Conservation (phyloP, 2,329 filamentous ascomycete species). For the Diaporthe destruens region DNA sequence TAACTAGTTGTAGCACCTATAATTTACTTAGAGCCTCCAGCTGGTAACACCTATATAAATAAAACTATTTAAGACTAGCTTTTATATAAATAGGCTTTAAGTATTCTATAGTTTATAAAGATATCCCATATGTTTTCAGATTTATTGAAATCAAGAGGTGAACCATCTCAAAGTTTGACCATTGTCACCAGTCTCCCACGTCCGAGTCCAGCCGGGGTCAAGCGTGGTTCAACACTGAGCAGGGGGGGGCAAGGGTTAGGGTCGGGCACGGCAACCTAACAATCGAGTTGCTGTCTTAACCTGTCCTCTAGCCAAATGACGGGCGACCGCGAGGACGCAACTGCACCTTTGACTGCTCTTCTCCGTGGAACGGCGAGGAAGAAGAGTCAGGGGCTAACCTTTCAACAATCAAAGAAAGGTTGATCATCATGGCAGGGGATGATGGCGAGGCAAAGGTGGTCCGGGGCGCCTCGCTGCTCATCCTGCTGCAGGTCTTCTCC, state of each 20-base stretch:
- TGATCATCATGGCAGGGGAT: constrained; percentile 32
- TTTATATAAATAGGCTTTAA: no score
- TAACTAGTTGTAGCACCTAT: not conserved
- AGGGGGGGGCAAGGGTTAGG: constrained; percentile 8
- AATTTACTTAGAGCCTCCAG: no score
- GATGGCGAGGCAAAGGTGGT: constrained; percentile 54
- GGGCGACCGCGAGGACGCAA: not conserved
- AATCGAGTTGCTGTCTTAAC: not conserved
- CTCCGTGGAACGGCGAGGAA: not conserved
- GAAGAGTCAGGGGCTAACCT: not conserved
- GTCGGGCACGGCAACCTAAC: not conserved
- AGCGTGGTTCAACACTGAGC: no score
- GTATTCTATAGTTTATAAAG: no score
- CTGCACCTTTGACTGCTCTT: not conserved
- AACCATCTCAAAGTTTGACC: no score
- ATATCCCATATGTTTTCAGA: no score
- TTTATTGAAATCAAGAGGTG: no score
- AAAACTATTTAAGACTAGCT: no score
- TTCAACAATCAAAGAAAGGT: not conserved
- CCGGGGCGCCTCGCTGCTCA: constrained; percentile 85
- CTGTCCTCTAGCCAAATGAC: constrained; percentile 15
- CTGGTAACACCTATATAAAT: no score
- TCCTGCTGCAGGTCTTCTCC: constrained; percentile 88
- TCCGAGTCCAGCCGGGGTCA: no score
- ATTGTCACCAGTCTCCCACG: no score